Evolutionary conservation across 202 grass and related monocot genomes (phyloP), one percentile per base, ranked within the genome.

Genomic region (Sporobolus alterniflorus): DNA sequence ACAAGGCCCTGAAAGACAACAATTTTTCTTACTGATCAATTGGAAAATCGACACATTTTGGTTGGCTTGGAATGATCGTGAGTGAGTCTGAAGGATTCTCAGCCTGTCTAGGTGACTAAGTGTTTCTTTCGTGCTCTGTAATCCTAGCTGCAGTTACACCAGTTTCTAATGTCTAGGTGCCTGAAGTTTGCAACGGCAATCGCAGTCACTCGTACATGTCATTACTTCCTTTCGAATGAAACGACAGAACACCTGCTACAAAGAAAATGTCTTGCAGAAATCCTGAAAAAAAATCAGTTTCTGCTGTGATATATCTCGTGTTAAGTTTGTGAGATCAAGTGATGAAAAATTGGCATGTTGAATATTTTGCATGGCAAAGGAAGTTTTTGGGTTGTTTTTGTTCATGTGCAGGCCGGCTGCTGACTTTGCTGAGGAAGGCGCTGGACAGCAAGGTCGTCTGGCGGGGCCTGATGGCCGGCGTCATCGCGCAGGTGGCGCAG

Each of bases 401-500:
- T n/a, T n/a, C n/a, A n/a, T n/a, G n/a, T n/a, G n/a, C n/a, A n/a
- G n/a, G n/a, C n/a, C n/a, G n/a, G n/a, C n/a, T n/a, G n/a, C n/a
- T n/a, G n/a, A n/a, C n/a, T n/a, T n/a, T n/a, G 75, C 78, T 98
- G 54, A 93, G 57, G 41, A 96, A 90, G 68, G 96, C 93, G n/a
- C 72, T 94, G 28, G 78, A 89, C 63, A 96, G 73, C 75, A 69
- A 81, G 81, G 77, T 90, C 41, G 96, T 98, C 60, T 85, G 93
- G 17, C 87, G 93, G 10, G 96, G 96, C 1, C 91, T 98, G 30
- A 13, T 84, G 50, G 96, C 96, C 39, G 96, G 96, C 79, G 59
- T 98, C 56, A 64, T 90, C 41, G 92, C 83, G 57, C 96, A 98
- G 85, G 91, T 98, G 14, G 93, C 93, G 14, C 96, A 98, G 67